These are phyloP conservation scores for Lachancea quebecensis DNA, from an alignment of 805 yeast species.

Conservation along the genomic window DNA sequence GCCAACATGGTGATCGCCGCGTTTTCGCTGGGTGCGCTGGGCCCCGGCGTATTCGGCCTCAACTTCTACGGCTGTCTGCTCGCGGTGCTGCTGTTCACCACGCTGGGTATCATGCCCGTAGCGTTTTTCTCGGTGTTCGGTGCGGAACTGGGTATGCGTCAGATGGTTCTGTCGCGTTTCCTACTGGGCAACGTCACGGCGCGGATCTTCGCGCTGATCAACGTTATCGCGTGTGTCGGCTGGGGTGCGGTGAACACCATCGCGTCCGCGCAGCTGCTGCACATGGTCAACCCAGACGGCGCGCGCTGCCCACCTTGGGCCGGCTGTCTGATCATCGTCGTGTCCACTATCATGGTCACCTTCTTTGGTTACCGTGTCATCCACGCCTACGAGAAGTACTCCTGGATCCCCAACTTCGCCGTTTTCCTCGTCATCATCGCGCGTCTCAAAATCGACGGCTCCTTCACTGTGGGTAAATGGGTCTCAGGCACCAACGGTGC, in stretches of 20 bases:
- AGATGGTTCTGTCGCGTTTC: constrained; percentile 74
- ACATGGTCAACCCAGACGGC: constrained; percentile 57
- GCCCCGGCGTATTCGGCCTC: constrained; percentile 56
- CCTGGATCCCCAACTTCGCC: constrained; percentile 78
- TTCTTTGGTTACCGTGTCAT: constrained; percentile 81
- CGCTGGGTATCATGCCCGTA: constrained; percentile 70
- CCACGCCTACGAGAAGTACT: constrained; percentile 74
- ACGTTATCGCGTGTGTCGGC: constrained; percentile 82
- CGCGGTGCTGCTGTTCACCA: constrained; percentile 62
- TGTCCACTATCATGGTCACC: constrained; percentile 63
- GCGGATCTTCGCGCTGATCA: constrained; percentile 70
- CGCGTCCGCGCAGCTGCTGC: constrained; percentile 78
- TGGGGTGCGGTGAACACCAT: constrained; percentile 94
- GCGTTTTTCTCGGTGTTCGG: constrained; percentile 82
- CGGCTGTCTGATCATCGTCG: constrained; percentile 68
- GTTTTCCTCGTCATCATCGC: constrained; percentile 75
- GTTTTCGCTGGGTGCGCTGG: constrained; percentile 67
- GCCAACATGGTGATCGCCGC: constrained; percentile 87
- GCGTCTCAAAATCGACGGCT: constrained; percentile 59
- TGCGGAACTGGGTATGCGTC: constrained; percentile 78
- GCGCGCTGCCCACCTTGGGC: constrained; percentile 79
- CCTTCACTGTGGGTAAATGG: constrained; percentile 50
- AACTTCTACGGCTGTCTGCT: constrained; percentile 68
- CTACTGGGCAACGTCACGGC: constrained; percentile 69
- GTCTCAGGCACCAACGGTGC: constrained; percentile 59